These are phyloP conservation scores for Yueomyces sp. DNA, from an alignment of 1,139 yeast species.

Conservation along the genomic window DNA sequence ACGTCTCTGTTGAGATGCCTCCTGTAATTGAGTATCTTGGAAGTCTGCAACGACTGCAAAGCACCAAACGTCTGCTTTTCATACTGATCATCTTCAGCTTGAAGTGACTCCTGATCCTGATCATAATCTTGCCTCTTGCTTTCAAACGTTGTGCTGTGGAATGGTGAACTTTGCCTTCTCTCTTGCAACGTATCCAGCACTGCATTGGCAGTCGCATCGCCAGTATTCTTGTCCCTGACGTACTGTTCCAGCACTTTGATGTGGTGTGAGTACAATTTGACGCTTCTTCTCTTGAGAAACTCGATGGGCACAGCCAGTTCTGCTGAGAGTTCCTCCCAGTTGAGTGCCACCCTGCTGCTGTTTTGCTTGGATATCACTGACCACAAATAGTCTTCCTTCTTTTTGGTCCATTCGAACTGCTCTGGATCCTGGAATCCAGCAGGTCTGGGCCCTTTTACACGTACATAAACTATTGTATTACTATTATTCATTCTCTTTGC, in stretches of 20 bases:
- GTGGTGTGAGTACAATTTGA: slow-evolving; percentile 18
- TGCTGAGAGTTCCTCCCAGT: slow-evolving; percentile 25
- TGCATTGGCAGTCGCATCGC: neutral
- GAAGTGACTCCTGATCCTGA: no score
- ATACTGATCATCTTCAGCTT: neutral
- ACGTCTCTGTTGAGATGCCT: slow-evolving; percentile 2
- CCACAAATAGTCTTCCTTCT: slow-evolving; percentile 32
- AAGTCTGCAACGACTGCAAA: slow-evolving; percentile 15
- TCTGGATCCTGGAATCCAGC: slow-evolving; percentile 30
- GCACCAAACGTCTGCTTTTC: slow-evolving; percentile 8
- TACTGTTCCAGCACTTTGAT: slow-evolving; percentile 14
- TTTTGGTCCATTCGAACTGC: slow-evolving; percentile 29
- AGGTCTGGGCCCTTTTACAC: slow-evolving; percentile 27
- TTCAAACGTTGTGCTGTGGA: no score
- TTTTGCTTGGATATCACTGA: slow-evolving; percentile 25
- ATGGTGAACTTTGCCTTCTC: no score
- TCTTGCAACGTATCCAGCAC: neutral
- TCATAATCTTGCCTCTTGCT: no score
- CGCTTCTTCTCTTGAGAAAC: slow-evolving; percentile 19
- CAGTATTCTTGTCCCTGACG: neutral
- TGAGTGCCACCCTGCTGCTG: slow-evolving; percentile 24
- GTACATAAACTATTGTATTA: slow-evolving; percentile 20
- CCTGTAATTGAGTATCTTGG: slow-evolving; percentile 12
- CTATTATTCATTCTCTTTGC: slow-evolving; percentile 11
- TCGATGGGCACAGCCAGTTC: slow-evolving; percentile 17